Percentiles rank a stretch among this genome's conserved stretches.
These are phyloP conservation scores for Suillus cothurnatus DNA, from an alignment of 768 basidiomycete species.

Conservation along the genomic window DNA sequence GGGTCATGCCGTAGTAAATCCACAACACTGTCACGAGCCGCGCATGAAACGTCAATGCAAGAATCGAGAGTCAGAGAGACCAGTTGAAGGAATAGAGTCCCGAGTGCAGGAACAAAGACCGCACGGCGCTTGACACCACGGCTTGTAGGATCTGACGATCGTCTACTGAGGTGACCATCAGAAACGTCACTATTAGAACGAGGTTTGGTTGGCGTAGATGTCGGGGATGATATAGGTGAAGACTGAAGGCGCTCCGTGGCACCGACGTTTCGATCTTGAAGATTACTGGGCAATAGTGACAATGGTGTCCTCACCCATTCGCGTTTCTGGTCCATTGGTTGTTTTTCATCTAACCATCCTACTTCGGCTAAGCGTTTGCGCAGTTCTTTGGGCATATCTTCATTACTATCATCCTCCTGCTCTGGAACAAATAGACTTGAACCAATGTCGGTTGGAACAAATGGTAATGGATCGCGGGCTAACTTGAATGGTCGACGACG, in stretches of 20 bases:
- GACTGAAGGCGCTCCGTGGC: slow-evolving; percentile 30
- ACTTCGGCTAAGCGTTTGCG: slow-evolving; percentile 69
- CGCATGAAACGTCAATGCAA: slow-evolving; percentile 54
- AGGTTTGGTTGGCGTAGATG: slow-evolving; percentile 36
- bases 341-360: slow-evolving; percentile 70
- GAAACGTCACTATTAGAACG: slow-evolving; percentile 21
- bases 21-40: slow-evolving; percentile 57
- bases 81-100: slow-evolving; percentile 55
- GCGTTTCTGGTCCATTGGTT: slow-evolving; percentile 52
- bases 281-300: slow-evolving; percentile 59
- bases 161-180: slow-evolving; percentile 45
- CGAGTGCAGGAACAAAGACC: slow-evolving; percentile 65
- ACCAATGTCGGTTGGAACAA: slow-evolving; percentile 76
- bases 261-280: slow-evolving; percentile 53
- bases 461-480: slow-evolving; percentile 70
- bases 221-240: slow-evolving; percentile 36
- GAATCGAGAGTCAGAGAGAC: slow-evolving; percentile 53
- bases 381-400: slow-evolving; percentile 63
- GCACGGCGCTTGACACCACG: slow-evolving; percentile 59
- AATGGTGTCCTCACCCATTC: slow-evolving; percentile 67
- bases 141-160: slow-evolving; percentile 40
- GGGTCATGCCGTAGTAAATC: slow-evolving; percentile 80
- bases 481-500: slow-evolving; percentile 70
- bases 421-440: slow-evolving; percentile 57
- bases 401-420: slow-evolving; percentile 53